A percentile compares a stretch with the other conserved stretches of the same genome.
Evolutionary conservation across 331 rosid species (phyloP).

Genomic region (Ulmus americana): DNA sequence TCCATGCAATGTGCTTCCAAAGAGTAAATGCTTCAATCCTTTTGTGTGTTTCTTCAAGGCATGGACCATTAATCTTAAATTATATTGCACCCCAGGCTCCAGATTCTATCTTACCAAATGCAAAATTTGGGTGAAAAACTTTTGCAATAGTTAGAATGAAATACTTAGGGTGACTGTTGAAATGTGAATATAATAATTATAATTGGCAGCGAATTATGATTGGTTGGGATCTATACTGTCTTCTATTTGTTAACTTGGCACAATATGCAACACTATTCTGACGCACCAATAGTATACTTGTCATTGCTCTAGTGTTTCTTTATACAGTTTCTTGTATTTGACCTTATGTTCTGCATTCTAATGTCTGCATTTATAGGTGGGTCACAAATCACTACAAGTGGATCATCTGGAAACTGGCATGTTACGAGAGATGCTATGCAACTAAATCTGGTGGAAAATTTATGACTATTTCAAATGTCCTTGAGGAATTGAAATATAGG

Average conservation of each 20-base stretch:
- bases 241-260: conserved; percentile 12
- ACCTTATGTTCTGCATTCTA: conserved; percentile 22
- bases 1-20: conserved; percentile 56
- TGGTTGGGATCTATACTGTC: conserved; percentile 17
- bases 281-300: conserved; percentile 3
- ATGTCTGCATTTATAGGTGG: conserved; percentile 51
- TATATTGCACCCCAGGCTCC: conserved; percentile 5
- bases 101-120: conserved; percentile 1
- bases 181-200: not conserved
- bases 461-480: conserved; percentile 60
- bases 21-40: conserved; percentile 44
- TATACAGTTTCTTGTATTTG: conserved; percentile 1
- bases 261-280: conserved; percentile 12
- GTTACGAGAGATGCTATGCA: conserved; percentile 64
- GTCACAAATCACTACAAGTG: conserved; percentile 80
- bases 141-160: not conserved
- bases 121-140: conserved; percentile 7
- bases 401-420: conserved; percentile 92
- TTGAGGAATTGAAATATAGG: conserved; percentile 94
- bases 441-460: conserved; percentile 43
- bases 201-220: not conserved
- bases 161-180: not conserved
- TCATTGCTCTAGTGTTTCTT: not conserved
- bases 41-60: not conserved
- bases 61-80: not conserved